These are phyloP conservation scores for Pseudogymnoascus sp. DNA, from an alignment of 2,329 filamentous ascomycete species.

Conservation along the genomic window DNA sequence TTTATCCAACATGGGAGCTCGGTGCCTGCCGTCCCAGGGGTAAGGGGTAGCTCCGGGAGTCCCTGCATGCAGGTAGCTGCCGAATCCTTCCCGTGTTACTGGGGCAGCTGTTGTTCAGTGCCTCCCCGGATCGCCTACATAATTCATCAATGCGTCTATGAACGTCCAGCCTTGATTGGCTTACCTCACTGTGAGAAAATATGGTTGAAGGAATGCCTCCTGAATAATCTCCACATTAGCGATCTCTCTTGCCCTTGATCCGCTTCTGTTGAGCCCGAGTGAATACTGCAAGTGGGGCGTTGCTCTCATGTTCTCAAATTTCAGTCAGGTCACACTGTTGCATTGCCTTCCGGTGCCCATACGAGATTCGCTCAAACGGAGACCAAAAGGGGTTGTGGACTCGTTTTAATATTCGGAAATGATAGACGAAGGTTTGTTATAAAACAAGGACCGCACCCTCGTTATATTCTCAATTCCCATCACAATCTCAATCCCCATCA, in stretches of 20 bases:
- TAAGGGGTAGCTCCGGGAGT: not conserved
- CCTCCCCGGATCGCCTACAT: not conserved
- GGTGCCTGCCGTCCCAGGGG: not conserved
- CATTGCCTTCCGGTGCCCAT: not conserved
- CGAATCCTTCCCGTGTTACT: not conserved
- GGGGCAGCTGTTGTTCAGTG: not conserved
- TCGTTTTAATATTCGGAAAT: not conserved
- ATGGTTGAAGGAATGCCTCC: not conserved
- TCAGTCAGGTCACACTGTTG: not conserved
- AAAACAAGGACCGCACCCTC: not conserved
- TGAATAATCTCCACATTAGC: not conserved
- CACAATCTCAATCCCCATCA: no score
- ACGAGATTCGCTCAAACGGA: not conserved
- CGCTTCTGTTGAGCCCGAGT: not conserved
- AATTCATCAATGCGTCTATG: not conserved
- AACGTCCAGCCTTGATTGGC: not conserved
- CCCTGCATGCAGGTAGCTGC: not conserved
- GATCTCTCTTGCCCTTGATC: not conserved
- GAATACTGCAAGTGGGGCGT: not conserved
- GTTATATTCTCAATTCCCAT: no score
- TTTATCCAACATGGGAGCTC: not conserved
- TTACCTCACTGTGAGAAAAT: not conserved
- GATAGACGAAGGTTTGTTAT: not conserved
- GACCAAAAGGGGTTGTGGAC: not conserved
- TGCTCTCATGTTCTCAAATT: not conserved